A percentile compares a stretch with the other conserved stretches of the same genome.
Evolutionary conservation across 2,329 filamentous ascomycete species (phyloP).

Genomic region (Aspergillus sp.): DNA sequence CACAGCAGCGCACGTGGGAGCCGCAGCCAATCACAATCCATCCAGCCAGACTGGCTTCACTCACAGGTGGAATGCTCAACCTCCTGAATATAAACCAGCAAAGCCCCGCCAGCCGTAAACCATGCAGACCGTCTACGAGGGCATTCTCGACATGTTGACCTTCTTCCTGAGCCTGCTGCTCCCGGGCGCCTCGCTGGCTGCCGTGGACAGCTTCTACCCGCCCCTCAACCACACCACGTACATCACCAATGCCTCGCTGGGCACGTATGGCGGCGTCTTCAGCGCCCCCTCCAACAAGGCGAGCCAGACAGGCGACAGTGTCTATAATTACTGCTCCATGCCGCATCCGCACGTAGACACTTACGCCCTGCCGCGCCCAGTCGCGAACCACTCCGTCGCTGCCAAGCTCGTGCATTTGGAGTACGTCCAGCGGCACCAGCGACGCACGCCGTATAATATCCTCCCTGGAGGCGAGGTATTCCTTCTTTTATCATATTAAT

Average conservation of each 20-base stretch:
- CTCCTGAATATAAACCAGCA: not conserved
- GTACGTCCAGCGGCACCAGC: conserved; percentile 42
- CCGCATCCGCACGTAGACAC: conserved; percentile 37
- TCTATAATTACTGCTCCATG: conserved; percentile 43
- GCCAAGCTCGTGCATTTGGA: conserved; percentile 39
- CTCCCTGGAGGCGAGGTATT: conserved; percentile 39
- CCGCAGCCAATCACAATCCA: no score
- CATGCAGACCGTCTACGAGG: conserved; percentile 16
- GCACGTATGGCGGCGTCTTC: conserved; percentile 40
- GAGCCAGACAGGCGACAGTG: conserved; percentile 26
- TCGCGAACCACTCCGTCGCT: conserved; percentile 26
- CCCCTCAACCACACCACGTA: conserved; percentile 39
- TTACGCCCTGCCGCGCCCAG: conserved; percentile 31
- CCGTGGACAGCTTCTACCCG: conserved; percentile 34
- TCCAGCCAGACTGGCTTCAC: no score
- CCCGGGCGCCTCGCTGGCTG: conserved; percentile 9
- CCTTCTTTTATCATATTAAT: no score
- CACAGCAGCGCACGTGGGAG: no score
- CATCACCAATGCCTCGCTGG: conserved; percentile 36
- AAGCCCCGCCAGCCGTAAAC: not conserved
- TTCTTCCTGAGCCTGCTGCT: conserved; percentile 11
- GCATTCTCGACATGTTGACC: conserved; percentile 18
- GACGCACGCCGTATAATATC: conserved; percentile 41
- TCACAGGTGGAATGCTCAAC: not conserved
- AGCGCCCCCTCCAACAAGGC: conserved; percentile 25